Conservation (phyloP, 257 asterid species). For the Sherardia arvensis region DNA sequence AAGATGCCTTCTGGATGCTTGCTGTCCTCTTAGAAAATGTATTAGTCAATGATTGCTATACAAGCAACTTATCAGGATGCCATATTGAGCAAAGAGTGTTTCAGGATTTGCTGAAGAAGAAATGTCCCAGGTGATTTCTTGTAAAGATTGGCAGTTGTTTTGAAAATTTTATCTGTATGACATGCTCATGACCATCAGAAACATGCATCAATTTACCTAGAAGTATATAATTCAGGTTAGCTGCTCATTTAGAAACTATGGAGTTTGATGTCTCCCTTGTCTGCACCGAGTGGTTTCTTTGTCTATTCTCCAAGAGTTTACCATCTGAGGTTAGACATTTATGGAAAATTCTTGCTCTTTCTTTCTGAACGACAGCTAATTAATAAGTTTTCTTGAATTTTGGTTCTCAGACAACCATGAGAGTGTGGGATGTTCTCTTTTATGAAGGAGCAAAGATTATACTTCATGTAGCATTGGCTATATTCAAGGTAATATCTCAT, state of each 20-base stretch:
- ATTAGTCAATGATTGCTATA: constrained; percentile 87
- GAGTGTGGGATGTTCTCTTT: constrained; percentile 97
- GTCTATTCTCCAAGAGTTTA: constrained; percentile 91
- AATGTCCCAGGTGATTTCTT: constrained; percentile 68
- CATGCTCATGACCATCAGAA: neutral
- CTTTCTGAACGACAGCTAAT: neutral
- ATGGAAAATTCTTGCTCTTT: neutral
- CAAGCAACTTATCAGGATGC: constrained; percentile 85
- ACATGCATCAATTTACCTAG: neutral
- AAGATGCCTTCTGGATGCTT: constrained; percentile 99
- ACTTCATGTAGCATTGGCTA: constrained; percentile 78
- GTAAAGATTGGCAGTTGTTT: constrained; percentile 2
- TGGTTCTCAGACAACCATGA: constrained; percentile 74
- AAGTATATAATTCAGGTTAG: constrained; percentile 48
- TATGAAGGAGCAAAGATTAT: constrained; percentile 91
- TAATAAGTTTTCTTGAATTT: constrained; percentile 15
- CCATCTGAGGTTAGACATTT: constrained; percentile 73
- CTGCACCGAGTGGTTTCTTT: constrained; percentile 95
- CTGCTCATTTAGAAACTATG: constrained; percentile 76
- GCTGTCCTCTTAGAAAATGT: constrained; percentile 88
- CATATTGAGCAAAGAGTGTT: constrained; percentile 96
- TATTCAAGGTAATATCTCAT: constrained; percentile 50
- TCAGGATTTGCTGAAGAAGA: constrained; percentile 68
- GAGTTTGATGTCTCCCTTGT: constrained; percentile 98
- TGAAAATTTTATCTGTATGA: neutral